Evolutionary conservation across 495 filamentous ascomycete genomes (phyloP), one percentile per base, ranked within the genome.

Genomic region (Penicillium taxi): DNA sequence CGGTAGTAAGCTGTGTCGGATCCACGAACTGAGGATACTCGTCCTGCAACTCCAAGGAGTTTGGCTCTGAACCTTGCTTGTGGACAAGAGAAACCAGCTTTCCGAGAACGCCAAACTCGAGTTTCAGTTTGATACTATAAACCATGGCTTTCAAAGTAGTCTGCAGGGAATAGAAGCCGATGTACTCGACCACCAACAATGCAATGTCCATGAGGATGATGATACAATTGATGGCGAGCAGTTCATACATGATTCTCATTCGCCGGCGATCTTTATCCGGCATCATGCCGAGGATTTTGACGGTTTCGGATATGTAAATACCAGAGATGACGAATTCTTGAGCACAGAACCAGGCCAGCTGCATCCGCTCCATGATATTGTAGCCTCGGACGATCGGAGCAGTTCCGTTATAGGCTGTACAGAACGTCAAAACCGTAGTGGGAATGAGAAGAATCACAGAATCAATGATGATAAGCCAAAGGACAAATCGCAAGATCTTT

Each of bases 121-220:
- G 56, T 56, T 80, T 79, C 21, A 81, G 64, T 51, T 81, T 81
- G 47, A 80, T 62, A 40, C 69, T 71, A 56, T 81, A 81, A 1
- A 78, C 63, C 37, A 72, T 63, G 1, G 69, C 62, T 43, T 80
- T 79, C 35, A 74, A 47, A 1, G 70, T 68, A 1, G 72, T 72
- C 48, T 80, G 67, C 11, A 77, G 54, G 13, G 64, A 55, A 39
- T 75, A 76, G 26, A 66, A 56, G 12, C 69, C 61, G 32, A 59
- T 48, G 29, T 74, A 81, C 50, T 79, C 72, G 8, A 77, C 59
- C 5, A 58, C 63, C 18, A 80, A 54, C 6, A 78, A 56, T n/a
- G 64, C 51, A n/a, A 78, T 54, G 22, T 81, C 68, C 54, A 77
- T 52, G 24, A 61, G 37, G 18, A 74, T 68, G 29, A 75, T 74